Evolutionary conservation across 306 rosid species (phyloP), one percentile per base, ranked within the genome.

Genomic region (Delonix regia): DNA sequence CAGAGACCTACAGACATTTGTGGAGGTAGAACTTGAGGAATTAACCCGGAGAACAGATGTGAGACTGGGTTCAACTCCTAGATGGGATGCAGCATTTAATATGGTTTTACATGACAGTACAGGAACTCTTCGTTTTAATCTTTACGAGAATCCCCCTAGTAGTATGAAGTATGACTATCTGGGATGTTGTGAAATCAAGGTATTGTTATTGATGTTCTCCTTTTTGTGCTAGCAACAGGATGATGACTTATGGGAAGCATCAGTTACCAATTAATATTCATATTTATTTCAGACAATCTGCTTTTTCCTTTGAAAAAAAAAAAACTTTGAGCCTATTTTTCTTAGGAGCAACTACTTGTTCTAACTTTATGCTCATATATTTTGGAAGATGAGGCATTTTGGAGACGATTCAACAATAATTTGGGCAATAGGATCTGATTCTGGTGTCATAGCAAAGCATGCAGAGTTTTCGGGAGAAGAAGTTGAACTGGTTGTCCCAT

Each of bases 131-230:
- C 89, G 92, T 47, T 89, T 93, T 75, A 78, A 88, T 74, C 92
- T 93, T 75, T 93, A 85, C 22, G 92, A 88, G 81, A 81, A 77
- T 64, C 85, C 83, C 30, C 84, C 90, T 14, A 80, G 47, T 78
- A 70, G 69, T 81, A 90, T 91, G 82, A 93, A 91, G 88, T 91
- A 81, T 68, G 94, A 93, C 75, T 80, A 81, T 83, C 81, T 91
- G 75, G 83, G 93, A 28, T 83, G 88, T 80, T 91, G 98, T 78
- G 98, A 93, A 80, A 85, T 91, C 66, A 93, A 93, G 98, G 97
- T 93, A 88, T 71, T 74, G 14, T 41, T 47, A 34, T 57, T 19
- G 3, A 53, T 75, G 60, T 42, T 71, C 74, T 51, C 73, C 38
- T 65, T 69, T 63, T 13, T 44, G 34, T 60, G 68, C 67, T 9